A percentile compares a stretch with the other conserved stretches of the same genome.
These are phyloP conservation scores for Corchorus olitorius DNA, from an alignment of 345 rosid species.

Conservation along the genomic window DNA sequence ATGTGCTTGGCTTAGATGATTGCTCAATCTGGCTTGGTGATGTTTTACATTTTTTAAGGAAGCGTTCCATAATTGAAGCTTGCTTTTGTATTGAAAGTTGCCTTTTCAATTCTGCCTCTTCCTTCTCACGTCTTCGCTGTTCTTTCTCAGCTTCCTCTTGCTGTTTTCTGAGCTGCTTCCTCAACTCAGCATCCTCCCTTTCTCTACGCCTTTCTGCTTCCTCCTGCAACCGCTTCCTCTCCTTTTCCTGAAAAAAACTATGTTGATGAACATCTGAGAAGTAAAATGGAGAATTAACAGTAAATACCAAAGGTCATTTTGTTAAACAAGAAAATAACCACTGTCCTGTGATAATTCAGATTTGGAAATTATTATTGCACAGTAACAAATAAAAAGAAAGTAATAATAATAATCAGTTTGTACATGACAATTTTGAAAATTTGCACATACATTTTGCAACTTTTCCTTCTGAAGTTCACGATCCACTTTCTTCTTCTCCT, in stretches of 20 bases:
- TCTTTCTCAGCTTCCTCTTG: conserved; percentile 82
- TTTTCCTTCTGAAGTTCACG: conserved; percentile 65
- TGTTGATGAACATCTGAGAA: background rate
- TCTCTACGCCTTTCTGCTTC: conserved; percentile 56
- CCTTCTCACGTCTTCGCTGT: conserved; percentile 69
- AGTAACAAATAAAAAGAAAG: background rate
- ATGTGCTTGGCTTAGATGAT: conserved; percentile 29
- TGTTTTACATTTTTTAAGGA: conserved; percentile 66
- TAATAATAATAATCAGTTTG: background rate
- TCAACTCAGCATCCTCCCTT: conserved; percentile 66
- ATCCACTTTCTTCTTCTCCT: conserved; percentile 75
- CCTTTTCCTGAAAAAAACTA: conserved; percentile 61
- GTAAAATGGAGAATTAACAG: background rate
- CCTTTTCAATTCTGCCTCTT: conserved; percentile 70
- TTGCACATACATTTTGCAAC: conserved; percentile 51
- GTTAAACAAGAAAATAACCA: background rate
- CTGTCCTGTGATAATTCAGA: background rate
- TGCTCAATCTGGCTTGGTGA: conserved; percentile 35
- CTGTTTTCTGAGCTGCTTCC: conserved; percentile 62
- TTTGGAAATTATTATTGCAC: background rate
- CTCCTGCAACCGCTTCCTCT: conserved; percentile 60
- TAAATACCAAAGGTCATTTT: background rate
- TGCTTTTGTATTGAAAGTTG: conserved; percentile 67
- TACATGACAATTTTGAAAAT: background rate
- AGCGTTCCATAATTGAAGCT: conserved; percentile 89